Evolutionary conservation across 495 filamentous ascomycete species (phyloP).

Genomic region (Poronia punctata): DNA sequence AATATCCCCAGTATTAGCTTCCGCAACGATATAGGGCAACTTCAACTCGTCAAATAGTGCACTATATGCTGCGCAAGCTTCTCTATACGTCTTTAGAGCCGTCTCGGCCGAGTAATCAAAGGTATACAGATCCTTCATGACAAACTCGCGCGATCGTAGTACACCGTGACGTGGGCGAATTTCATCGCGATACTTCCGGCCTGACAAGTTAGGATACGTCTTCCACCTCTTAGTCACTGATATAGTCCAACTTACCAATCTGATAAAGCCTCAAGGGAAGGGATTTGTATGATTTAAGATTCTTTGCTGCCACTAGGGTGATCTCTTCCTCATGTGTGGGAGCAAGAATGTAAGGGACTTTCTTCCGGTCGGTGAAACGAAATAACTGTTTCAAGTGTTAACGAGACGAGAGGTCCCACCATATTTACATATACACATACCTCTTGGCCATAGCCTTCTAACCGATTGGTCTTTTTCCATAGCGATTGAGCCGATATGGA

Average conservation of each 20-base stretch:
- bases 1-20: slow-evolving; percentile 92
- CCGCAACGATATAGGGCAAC: slow-evolving; percentile 75
- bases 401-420: neutral
- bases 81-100: slow-evolving; percentile 69
- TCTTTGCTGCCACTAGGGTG: slow-evolving; percentile 64
- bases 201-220: slow-evolving; percentile 32
- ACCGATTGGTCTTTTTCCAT: slow-evolving; percentile 54
- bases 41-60: slow-evolving; percentile 75
- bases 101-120: slow-evolving; percentile 64
- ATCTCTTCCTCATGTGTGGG: slow-evolving; percentile 98
- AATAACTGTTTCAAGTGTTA: slow-evolving; percentile 54
- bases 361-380: slow-evolving; percentile 70
- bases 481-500: slow-evolving; percentile 79
- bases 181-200: slow-evolving; percentile 93
- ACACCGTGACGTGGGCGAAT: slow-evolving; percentile 80
- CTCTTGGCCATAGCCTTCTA: slow-evolving; percentile 57
- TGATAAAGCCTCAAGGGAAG: slow-evolving; percentile 87
- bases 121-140: slow-evolving; percentile 98
- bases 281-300: slow-evolving; percentile 78
- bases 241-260: slow-evolving; percentile 54
- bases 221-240: neutral
- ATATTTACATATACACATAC: slow-evolving; percentile 29
- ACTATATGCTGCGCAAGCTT: slow-evolving; percentile 63
- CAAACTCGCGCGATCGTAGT: slow-evolving; percentile 83
- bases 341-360: slow-evolving; percentile 66